Conservation (phyloP, 2,329 filamentous ascomycete species). For the Fusarium sp. region DNA sequence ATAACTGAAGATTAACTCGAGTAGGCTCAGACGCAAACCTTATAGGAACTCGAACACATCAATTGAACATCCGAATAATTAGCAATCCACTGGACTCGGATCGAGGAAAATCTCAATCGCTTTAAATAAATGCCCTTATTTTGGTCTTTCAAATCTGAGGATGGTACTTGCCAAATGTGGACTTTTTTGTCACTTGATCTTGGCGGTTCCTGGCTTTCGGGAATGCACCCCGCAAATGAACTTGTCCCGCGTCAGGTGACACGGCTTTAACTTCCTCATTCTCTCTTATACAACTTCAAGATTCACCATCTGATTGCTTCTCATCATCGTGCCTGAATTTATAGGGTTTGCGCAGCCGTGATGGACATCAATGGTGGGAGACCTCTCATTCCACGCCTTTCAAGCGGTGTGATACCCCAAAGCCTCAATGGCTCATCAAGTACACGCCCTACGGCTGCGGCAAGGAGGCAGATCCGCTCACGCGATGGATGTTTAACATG, state of each 20-base stretch:
- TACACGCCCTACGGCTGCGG: conserved; percentile 28
- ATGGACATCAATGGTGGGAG: conserved; percentile 36
- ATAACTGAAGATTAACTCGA: background rate
- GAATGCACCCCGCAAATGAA: conserved; percentile 34
- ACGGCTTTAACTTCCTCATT: conserved; percentile 2
- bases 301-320: background rate
- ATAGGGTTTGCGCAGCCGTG: background rate
- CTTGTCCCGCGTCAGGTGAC: conserved; percentile 34
- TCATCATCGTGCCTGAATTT: background rate
- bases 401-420: conserved; percentile 25
- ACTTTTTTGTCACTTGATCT: background rate
- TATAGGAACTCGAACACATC: no score
- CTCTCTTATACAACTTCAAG: conserved; percentile 13
- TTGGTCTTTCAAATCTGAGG: no score
- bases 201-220: conserved; percentile 14
- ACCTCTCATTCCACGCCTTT: conserved; percentile 37
- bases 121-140: background rate
- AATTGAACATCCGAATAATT: no score
- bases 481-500: conserved; percentile 58
- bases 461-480: conserved; percentile 45
- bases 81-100: no score
- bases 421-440: conserved; percentile 13
- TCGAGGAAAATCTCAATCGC: no score
- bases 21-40: no score
- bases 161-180: background rate